Evolutionary conservation across 2,329 filamentous ascomycete species (phyloP), one percentile per base, ranked within the genome.

Genomic region (Phialocephala subalpina): DNA sequence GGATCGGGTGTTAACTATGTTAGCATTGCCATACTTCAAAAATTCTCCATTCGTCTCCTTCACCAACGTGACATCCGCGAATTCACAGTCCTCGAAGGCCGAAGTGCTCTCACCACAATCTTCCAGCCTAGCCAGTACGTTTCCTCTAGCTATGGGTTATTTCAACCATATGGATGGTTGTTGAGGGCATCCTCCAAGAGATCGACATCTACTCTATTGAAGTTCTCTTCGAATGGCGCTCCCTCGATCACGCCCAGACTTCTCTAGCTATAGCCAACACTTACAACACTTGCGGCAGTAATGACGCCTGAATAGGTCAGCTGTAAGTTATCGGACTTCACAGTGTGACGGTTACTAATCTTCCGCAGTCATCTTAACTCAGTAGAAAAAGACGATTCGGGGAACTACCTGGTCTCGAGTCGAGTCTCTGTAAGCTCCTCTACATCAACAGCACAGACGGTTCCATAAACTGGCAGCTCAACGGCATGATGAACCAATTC

Each of bases 211-310:
- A 12, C 7, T n/a, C 49, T 5, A n/a, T 14, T 3, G 27, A 62
- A 33, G n/a, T 57, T 11, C 25, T 62, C 6, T 62, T 62, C 27
- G 60, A 62, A n/a, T 62, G 60, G 60, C 60, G 38, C 11, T 57
- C 60, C 8, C 36, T 57, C 16, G 60, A 62, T 47, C 60, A 57
- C 20, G n/a, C 53, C 11, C 42, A 33, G 29, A 33, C 29, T 33
- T 33, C 25, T 16, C 40, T 25, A 14, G 57, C 25, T 16, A 22
- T 25, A 14, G 57, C 45, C 7, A n/a, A 22, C 11, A 16, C 4
- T 55, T 58, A 40, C 27, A 27, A 61, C 36, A 27, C n/a, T 5
- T 20, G 20, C 38, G 42, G n/a, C 14, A n/a, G 42, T 5, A 29
- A 45, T 27, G 29, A 40, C 16, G 22, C 12, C n/a, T 36, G 33